phyloP scores from a whole-genome alignment of 495 filamentous ascomycete species.

The Aspergillus ostianus region DNA sequence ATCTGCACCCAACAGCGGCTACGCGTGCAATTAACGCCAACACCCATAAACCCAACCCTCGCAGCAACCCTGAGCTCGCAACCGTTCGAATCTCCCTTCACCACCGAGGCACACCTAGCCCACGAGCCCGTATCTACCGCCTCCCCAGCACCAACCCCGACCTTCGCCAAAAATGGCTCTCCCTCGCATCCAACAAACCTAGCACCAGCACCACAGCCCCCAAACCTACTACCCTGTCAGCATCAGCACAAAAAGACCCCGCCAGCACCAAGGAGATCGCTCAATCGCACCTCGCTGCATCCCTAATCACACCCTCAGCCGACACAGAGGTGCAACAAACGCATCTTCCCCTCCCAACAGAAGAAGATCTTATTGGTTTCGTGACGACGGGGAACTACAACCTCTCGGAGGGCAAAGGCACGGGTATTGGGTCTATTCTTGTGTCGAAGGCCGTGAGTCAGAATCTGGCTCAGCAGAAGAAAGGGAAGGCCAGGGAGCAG shows the following conservation, averaged over 20 bases:
- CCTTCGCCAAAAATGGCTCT: slow-evolving; percentile 56
- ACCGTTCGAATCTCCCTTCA: slow-evolving; percentile 60
- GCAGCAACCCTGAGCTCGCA: slow-evolving; percentile 39
- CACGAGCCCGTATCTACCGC: slow-evolving; percentile 71
- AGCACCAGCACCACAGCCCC: slow-evolving; percentile 3
- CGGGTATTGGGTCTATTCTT: slow-evolving; percentile 70
- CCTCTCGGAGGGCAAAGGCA: slow-evolving; percentile 70
- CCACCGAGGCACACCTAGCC: slow-evolving; percentile 56
- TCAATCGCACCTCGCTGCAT: slow-evolving; percentile 53
- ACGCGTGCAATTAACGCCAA: slow-evolving; percentile 5
- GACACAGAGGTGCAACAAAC: slow-evolving; percentile 41
- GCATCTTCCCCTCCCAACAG: slow-evolving; percentile 66
- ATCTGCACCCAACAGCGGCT: slow-evolving; percentile 13
- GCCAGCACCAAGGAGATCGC: slow-evolving; percentile 34
- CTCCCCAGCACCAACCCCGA: slow-evolving; percentile 51
- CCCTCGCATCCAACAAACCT: slow-evolving; percentile 19
- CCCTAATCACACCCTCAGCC: slow-evolving; percentile 40
- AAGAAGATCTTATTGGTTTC: slow-evolving; percentile 84
- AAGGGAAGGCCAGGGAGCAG: slow-evolving; percentile 31
- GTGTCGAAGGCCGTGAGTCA: slow-evolving; percentile 51
- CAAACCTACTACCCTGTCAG: slow-evolving; percentile 2
- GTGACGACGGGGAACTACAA: slow-evolving; percentile 85
- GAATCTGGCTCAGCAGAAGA: slow-evolving; percentile 15
- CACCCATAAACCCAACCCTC: slow-evolving; percentile 8
- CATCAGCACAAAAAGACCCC: not conserved